Base-by-base conservation (phyloP, 176 grass and related monocot genomes). In the Zoysia japonica region DNA sequence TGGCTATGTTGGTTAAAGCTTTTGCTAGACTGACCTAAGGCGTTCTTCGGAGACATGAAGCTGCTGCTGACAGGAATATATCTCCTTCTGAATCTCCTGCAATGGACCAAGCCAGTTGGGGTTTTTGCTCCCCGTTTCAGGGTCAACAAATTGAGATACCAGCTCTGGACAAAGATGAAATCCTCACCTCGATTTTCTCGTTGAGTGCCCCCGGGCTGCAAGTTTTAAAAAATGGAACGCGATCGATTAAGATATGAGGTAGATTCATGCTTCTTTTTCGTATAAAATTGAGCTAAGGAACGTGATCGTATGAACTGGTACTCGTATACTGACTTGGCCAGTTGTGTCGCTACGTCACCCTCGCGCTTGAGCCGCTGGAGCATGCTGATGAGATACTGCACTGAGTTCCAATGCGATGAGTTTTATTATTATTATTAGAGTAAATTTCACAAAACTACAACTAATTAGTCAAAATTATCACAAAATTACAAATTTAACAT, bases 41-140 rank as follows among this genome's bases (percentile, higher is more conserved):
- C 80, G 87, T 20, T 85, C 80, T 54, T 92, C 77, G 8, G 67
- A 61, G 56, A 89, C 52, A 10, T 92, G 90, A 14, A 89, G 81
- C 72, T 87, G 84, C 9, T 89, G 87, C 68, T 92, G 90, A 10
- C 51, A 87, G 5, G 67, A 51, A 4, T 57, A 72, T 10, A 89
- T 89, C 77, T 92, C 87, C 11, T 84, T 77, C 65, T 92, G 90
- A 28, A 92, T 85, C 81, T 89, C 87, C 90, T 92, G 47, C 44
- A 17, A 59, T 16, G 47, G 46, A 75, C 2, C 16, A 16, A 67
- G 51, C 28, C 28, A 28, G 28, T 28, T 28, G 28, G 28, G 0
- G 14, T 15, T 15, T 54, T 16, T 5, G 1, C 4, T 15, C 5
- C 12, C 13, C 14, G 1, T 16, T 16, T 53, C 5, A 7, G 47